Base-by-base conservation (phyloP, 2,329 filamentous ascomycete species). In the Stagonosporopsis chrysanthemi region DNA sequence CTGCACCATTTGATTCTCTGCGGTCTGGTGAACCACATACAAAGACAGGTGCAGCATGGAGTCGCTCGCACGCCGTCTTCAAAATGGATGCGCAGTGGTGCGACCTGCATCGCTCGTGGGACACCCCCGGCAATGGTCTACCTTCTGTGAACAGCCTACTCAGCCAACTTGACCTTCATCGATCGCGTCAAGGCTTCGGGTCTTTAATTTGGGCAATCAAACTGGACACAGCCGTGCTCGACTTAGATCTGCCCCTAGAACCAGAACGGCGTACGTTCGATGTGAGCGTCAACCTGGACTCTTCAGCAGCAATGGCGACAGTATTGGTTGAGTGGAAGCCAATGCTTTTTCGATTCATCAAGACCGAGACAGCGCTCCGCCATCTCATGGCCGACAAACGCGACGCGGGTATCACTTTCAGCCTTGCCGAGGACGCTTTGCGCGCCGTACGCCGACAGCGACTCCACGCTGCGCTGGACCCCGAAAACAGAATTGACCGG, bases 361-460 rank as follows among this genome's bases (percentile, higher is more conserved):
- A 67, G 42, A 65, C 64, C 0, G 69, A 72, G 43, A 60, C 45
- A 9, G 48, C 53, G 12, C 39, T 74, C 1, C 58, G 66, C n/a
- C 52, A 50, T 5, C 49, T 65, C 28, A 36, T 70, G 38, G 65
- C 69, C n/a, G 43, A 69, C 63, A 69, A 65, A 45, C 42, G 28
- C 24, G 35, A 60, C 6, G 59, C 59, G 0, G 9, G 1, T 0
- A 71, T 65, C 33, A 71, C 71, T 1, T 74, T 65, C 47, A 61
- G 51, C 29, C 62, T 62, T 40, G 17, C 49, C 12, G 71, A 72
- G 60, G 71, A 75, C 48, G 71, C 70, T 48, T 52, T 75, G 2
- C 66, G 71, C 19, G 45, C 59, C 2, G 39, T 69, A 1, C 68
- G 72, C n/a, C 70, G 72, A n/a, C 52, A 62, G 14, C 63, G 64